Evolutionary conservation across 2,329 filamentous ascomycete genomes (phyloP).

Genomic region (Ascosphaera apis): DNA sequence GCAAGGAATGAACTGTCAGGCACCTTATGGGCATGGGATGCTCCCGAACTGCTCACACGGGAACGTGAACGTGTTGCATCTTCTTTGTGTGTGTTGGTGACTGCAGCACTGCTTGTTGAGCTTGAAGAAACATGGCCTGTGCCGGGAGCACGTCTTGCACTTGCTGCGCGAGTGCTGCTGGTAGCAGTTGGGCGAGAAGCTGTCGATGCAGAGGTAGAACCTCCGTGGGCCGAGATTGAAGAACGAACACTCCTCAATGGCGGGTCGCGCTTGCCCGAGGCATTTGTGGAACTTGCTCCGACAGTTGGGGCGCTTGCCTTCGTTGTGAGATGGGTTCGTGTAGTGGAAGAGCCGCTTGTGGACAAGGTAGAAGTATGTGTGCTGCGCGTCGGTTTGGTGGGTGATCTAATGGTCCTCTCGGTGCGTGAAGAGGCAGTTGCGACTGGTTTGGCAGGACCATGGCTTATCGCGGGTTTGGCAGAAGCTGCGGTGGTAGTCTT

Average conservation of each 20-base stretch:
- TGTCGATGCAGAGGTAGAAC: slow-evolving; percentile 5
- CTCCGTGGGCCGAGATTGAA: not conserved
- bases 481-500: slow-evolving; percentile 6
- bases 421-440: not conserved
- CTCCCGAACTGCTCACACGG: slow-evolving; percentile 14
- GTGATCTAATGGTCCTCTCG: not conserved
- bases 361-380: not conserved
- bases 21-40: slow-evolving; percentile 12
- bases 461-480: slow-evolving; percentile 6
- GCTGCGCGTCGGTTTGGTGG: not conserved
- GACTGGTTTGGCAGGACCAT: not conserved
- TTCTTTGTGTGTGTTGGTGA: slow-evolving; percentile 10
- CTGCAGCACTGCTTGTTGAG: slow-evolving; percentile 11
- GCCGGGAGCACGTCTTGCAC: not conserved
- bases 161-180: not conserved
- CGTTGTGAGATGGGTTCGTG: not conserved
- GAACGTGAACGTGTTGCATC: slow-evolving; percentile 16
- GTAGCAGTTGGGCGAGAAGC: slow-evolving; percentile 9
- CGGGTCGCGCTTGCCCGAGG: not conserved
- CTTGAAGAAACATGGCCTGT: not conserved
- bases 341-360: not conserved
- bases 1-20: slow-evolving; percentile 25
- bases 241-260: not conserved
- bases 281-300: not conserved
- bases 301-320: not conserved